Base-by-base conservation (phyloP, 208 protist genomes). In the Trypanosoma cruzi region DNA sequence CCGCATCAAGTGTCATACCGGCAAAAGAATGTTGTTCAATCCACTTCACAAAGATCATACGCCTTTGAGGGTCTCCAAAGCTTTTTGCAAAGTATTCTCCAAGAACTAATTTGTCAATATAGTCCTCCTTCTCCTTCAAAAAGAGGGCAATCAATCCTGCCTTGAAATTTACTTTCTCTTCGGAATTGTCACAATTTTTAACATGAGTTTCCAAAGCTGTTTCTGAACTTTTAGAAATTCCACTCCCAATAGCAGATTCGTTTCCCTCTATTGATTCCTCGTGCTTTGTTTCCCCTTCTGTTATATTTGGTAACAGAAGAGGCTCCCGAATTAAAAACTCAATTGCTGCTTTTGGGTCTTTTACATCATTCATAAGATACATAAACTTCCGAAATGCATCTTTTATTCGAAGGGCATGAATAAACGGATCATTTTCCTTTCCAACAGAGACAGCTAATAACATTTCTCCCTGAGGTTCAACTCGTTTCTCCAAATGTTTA, bases 31-130 rank as follows among this genome's bases (percentile, higher is more conserved):
- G 86, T 50, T 87, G 69, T 28, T 79, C 68, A 60, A 96, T 93
- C 86, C 88, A 96, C 67, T 82, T 80, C 73, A 94, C 75, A 71
- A 96, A 91, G 16, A 96, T 77, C 5, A 80, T 61, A 11, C 78
- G 76, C 8, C 64, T 76, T 44, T 60, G n/a, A 6, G 61, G 64
- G 36, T 79, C 75, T 42, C 76, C 69, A 70, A 93, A 86, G 63
- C 80, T 85, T 77, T 92, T 96, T 16, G 90, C 81, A 75, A 96
- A 96, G 80, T 86, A 96, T 26, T 93, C 85, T 31, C 90, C 90
- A 37, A 96, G 68, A 13, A 86, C 81, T 28, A 89, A 73, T 61
- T 88, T 91, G 68, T 94, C 84, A 7, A 96, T 40, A 71, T 82
- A 92, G 54, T 90, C 88, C 59, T 93, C 88, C 56, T 88, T 80